These are phyloP conservation scores for Chaetomium olivaceum DNA, from an alignment of 2,329 filamentous ascomycete genomes.

Conservation along the genomic window DNA sequence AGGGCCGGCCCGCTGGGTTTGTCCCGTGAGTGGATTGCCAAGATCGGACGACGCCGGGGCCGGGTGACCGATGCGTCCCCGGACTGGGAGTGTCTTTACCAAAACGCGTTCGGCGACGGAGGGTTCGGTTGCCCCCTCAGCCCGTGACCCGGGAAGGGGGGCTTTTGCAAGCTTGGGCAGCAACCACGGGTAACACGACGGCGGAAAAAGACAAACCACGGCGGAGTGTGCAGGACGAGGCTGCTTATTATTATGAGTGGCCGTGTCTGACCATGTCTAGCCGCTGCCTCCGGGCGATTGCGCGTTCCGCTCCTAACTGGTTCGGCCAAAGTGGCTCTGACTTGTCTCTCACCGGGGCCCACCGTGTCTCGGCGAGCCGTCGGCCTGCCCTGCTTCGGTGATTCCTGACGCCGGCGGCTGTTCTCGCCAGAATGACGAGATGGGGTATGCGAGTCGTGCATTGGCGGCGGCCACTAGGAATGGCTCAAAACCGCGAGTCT, in stretches of 20 bases:
- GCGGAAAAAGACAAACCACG: neutral
- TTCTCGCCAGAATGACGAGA: slow-evolving; percentile 15
- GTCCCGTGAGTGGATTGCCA: neutral
- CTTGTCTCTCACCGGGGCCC: slow-evolving; percentile 13
- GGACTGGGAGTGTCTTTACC: neutral
- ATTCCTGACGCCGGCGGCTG: neutral
- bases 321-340: slow-evolving; percentile 9
- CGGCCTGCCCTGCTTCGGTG: neutral
- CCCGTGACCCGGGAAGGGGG: neutral
- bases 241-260: neutral
- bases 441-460: slow-evolving; percentile 9
- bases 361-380: slow-evolving; percentile 13
- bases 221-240: neutral
- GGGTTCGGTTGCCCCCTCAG: neutral
- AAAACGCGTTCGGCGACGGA: neutral
- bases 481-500: neutral
- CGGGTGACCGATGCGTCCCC: neutral
- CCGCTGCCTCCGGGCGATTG: neutral
- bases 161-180: slow-evolving; percentile 10
- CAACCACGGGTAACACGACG: slow-evolving; percentile 14
- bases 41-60: neutral
- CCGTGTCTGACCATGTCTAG: neutral
- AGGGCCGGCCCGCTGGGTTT: slow-evolving; percentile 2
- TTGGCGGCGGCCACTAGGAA: slow-evolving; percentile 12
- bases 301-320: neutral